phyloP scores from a whole-genome alignment of 495 filamentous ascomycete species.

The Penicillium fimorum region DNA sequence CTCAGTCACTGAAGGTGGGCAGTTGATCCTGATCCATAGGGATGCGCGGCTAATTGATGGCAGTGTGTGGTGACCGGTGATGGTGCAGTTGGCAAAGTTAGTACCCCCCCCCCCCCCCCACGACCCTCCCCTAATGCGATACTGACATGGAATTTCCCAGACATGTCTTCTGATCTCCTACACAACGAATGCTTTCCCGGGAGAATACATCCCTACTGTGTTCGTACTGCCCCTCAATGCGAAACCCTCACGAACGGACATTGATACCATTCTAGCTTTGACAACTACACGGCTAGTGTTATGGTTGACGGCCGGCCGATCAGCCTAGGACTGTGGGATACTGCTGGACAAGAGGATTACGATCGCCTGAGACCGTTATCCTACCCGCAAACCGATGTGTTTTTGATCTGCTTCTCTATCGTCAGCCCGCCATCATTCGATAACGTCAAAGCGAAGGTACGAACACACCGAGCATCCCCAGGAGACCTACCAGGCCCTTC shows the following conservation, averaged over 20 bases:
- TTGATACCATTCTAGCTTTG: constrained; percentile 62
- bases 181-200: constrained; percentile 98
- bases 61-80: constrained; percentile 99
- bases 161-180: constrained; percentile 99
- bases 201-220: constrained; percentile 99
- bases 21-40: constrained; percentile 6
- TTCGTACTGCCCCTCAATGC: constrained; percentile 51
- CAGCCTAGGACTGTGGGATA: constrained; percentile 97
- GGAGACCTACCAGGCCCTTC: background rate
- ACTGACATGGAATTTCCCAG: constrained; percentile 43
- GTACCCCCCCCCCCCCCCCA: too few relatives aligned
- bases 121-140: background rate
- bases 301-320: constrained; percentile 98
- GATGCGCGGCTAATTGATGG: constrained; percentile 17
- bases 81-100: constrained; percentile 96
- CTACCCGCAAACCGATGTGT: constrained; percentile 97
- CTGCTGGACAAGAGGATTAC: constrained; percentile 97
- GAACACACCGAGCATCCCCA: constrained; percentile 13
- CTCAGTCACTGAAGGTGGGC: constrained; percentile 72
- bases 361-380: constrained; percentile 92
- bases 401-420: constrained; percentile 97
- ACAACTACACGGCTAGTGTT: constrained; percentile 98
- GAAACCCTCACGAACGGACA: background rate
- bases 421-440: constrained; percentile 97
- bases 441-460: constrained; percentile 93